Evolutionary conservation across 495 filamentous ascomycete genomes (phyloP).

Genomic region (Geoglossum glabrum): DNA sequence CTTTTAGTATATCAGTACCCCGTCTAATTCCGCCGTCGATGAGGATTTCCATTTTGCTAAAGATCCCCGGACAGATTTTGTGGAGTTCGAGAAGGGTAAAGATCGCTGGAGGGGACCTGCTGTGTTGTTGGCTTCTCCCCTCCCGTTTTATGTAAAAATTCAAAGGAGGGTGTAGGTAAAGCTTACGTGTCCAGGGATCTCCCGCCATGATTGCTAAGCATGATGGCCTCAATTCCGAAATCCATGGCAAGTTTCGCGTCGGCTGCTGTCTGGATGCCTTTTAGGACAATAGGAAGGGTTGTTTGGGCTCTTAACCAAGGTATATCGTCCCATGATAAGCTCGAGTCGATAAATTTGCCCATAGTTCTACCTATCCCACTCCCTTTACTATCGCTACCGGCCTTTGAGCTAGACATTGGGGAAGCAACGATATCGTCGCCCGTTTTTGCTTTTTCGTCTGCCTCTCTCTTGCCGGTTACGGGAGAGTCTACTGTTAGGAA

Average conservation of each 20-base stretch:
- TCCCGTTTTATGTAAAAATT: neutral
- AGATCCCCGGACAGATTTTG: constrained; percentile 35
- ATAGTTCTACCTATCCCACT: constrained; percentile 52
- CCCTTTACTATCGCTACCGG: constrained; percentile 44
- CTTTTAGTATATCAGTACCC: constrained; percentile 51
- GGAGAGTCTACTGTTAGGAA: constrained; percentile 51
- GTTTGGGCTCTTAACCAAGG: constrained; percentile 27
- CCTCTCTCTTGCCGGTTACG: constrained; percentile 40
- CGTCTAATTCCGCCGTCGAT: constrained; percentile 46
- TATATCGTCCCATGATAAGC: constrained; percentile 19
- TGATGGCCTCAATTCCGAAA: constrained; percentile 36
- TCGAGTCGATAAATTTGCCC: constrained; percentile 44
- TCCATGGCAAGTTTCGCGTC: constrained; percentile 38
- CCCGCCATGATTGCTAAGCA: constrained; percentile 50
- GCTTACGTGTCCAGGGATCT: constrained; percentile 39
- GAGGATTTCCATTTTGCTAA: constrained; percentile 40
- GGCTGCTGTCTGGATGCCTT: constrained; percentile 41
- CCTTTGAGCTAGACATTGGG: constrained; percentile 37
- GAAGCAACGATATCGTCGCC: constrained; percentile 36
- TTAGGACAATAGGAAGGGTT: constrained; percentile 34
- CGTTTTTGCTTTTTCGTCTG: constrained; percentile 32
- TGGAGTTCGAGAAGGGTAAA: constrained; percentile 45
- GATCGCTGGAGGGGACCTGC: constrained; percentile 31
- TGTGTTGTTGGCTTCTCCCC: neutral
- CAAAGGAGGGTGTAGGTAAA: neutral